These are phyloP conservation scores for Triticum monococcum DNA, from an alignment of 176 grass and related monocot species.

Conservation along the genomic window DNA sequence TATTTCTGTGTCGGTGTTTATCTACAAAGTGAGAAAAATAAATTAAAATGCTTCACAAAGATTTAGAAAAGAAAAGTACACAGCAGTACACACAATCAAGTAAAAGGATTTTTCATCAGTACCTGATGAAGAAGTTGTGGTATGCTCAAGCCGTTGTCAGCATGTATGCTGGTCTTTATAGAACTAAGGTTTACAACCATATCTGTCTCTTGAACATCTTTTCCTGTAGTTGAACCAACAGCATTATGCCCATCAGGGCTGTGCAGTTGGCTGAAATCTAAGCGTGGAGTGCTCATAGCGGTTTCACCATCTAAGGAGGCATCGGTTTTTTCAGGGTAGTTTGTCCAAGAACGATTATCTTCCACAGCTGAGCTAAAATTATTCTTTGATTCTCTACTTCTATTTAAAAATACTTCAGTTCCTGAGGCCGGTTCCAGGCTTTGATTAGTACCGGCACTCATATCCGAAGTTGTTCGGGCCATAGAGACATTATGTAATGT, in stretches of 20 bases:
- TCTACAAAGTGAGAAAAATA: conserved; percentile 43
- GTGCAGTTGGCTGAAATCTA: conserved; percentile 54
- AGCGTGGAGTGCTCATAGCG: conserved; percentile 60
- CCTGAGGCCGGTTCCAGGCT: conserved; percentile 34
- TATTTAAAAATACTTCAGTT: conserved; percentile 40
- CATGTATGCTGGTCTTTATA: conserved; percentile 54
- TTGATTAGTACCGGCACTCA: conserved; percentile 43
- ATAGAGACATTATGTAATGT: conserved; percentile 34
- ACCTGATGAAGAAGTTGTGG: conserved; percentile 93
- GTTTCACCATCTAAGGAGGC: conserved; percentile 60
- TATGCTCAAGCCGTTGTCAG: conserved; percentile 68
- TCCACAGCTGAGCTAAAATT: conserved; percentile 41
- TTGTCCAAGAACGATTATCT: conserved; percentile 59
- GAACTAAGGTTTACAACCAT: conserved; percentile 44
- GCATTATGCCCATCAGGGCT: conserved; percentile 60
- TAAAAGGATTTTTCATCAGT: conserved; percentile 22
- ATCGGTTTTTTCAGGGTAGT: conserved; percentile 76
- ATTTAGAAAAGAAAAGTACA: conserved; percentile 19
- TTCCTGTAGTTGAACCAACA: conserved; percentile 42
- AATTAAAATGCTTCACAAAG: conserved; percentile 3
- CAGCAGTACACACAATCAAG: not conserved
- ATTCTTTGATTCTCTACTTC: conserved; percentile 47
- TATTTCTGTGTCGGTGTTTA: conserved; percentile 70
- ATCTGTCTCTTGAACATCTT: conserved; percentile 52
- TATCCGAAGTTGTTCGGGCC: conserved; percentile 51